Evolutionary conservation across 2,329 filamentous ascomycete genomes (phyloP).

Genomic region (Monosporascus sp.): DNA sequence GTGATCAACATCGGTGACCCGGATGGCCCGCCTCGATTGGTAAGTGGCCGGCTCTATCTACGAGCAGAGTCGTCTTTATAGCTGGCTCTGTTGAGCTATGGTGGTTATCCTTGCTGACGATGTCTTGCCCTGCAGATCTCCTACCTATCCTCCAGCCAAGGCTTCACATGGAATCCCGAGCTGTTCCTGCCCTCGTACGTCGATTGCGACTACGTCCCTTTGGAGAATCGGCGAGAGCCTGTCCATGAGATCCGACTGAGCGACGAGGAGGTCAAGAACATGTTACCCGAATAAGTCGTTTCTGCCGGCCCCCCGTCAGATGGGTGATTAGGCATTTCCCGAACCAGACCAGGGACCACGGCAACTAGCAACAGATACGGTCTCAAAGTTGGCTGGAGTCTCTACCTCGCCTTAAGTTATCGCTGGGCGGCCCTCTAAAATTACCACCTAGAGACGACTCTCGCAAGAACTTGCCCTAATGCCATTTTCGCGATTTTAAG

Average conservation of each 20-base stretch:
- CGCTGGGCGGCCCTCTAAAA: neutral
- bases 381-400: neutral
- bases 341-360: neutral
- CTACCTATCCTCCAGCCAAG: slow-evolving; percentile 73
- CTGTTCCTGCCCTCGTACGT: slow-evolving; percentile 77
- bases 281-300: slow-evolving; percentile 55
- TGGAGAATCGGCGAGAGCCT: slow-evolving; percentile 71
- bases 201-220: slow-evolving; percentile 67
- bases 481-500: slow-evolving; percentile 26
- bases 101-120: slow-evolving; percentile 14
- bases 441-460: slow-evolving; percentile 21
- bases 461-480: slow-evolving; percentile 23
- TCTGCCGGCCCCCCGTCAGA: neutral
- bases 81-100: slow-evolving; percentile 1
- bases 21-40: slow-evolving; percentile 66
- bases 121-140: slow-evolving; percentile 53
- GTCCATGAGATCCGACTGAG: slow-evolving; percentile 73
- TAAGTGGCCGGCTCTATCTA: slow-evolving; percentile 35
- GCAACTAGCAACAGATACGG: neutral
- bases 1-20: slow-evolving; percentile 73
- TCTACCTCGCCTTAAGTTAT: neutral
- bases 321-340: neutral
- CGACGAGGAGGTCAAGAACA: slow-evolving; percentile 67
- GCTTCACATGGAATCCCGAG: slow-evolving; percentile 81
- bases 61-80: neutral